Conservation (phyloP, 768 basidiomycete genomes). For the Suillus americanus region DNA sequence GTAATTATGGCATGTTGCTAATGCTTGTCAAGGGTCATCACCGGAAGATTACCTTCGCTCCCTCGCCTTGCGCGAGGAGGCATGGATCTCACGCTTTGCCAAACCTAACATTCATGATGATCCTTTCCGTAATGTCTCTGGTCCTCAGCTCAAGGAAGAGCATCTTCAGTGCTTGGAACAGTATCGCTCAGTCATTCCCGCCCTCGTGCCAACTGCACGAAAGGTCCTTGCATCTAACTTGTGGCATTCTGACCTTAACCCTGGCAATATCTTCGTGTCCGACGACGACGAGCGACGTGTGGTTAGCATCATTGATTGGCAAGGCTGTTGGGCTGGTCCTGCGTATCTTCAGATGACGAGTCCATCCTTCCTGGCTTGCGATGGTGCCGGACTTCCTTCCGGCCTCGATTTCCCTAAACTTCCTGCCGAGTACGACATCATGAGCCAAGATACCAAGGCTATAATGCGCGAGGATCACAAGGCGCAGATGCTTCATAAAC, state of each 20-base stretch:
- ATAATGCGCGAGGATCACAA: conserved; percentile 13
- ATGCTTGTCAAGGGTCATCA: conserved; percentile 16
- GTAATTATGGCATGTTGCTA: not conserved
- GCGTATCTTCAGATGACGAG: conserved; percentile 16
- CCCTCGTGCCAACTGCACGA: conserved; percentile 20
- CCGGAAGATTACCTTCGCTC: conserved; percentile 20
- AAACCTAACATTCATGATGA: conserved; percentile 16
- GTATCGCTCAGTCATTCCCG: conserved; percentile 23
- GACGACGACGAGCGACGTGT: conserved; percentile 16
- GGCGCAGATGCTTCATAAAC: conserved; percentile 16
- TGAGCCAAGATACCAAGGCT: conserved; percentile 12
- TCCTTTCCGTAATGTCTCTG: conserved; percentile 16
- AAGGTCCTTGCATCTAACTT: conserved; percentile 22
- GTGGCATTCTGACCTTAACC: conserved; percentile 32
- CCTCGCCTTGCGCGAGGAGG: conserved; percentile 21
- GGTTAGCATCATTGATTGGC: conserved; percentile 32
- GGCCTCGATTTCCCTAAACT: conserved; percentile 17
- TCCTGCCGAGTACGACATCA: conserved; percentile 11
- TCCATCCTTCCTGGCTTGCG: conserved; percentile 13
- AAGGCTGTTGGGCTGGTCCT: conserved; percentile 20
- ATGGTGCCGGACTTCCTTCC: conserved; percentile 4
- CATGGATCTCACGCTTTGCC: conserved; percentile 14
- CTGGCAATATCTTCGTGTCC: conserved; percentile 26
- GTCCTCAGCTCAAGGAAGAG: conserved; percentile 16
- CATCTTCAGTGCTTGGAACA: conserved; percentile 22